A percentile compares a stretch with the other conserved stretches of the same genome.
Conservation (phyloP, 1,284 basidiomycete genomes). For the Naganishia sp. region DNA sequence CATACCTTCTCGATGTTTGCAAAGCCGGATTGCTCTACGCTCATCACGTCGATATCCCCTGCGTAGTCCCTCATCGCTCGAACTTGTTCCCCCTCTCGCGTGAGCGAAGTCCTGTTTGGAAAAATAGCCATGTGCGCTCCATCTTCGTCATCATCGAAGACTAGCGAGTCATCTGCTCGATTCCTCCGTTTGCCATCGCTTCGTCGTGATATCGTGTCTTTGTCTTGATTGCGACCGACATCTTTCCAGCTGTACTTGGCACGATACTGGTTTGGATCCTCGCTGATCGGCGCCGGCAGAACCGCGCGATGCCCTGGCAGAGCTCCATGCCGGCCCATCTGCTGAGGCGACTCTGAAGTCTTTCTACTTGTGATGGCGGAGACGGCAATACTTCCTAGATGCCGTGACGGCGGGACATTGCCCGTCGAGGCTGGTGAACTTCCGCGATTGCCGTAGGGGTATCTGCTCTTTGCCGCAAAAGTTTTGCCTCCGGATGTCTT, state of each 20-base stretch:
- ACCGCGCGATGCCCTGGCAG: background rate
- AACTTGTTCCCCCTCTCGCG: constrained; percentile 23
- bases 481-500: constrained; percentile 4
- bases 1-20: constrained; percentile 76
- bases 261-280: constrained; percentile 46
- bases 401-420: constrained; percentile 12
- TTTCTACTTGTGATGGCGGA: background rate
- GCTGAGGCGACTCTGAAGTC: background rate
- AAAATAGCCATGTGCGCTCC: background rate
- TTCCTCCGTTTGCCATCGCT: background rate
- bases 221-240: constrained; percentile 35
- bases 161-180: constrained; percentile 1
- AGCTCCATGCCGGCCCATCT: background rate
- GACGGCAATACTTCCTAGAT: constrained; percentile 13
- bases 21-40: constrained; percentile 55
- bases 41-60: constrained; percentile 40
- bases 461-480: constrained; percentile 1
- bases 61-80: constrained; percentile 64
- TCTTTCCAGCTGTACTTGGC: constrained; percentile 44
- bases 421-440: background rate
- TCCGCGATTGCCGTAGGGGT: background rate
- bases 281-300: constrained; percentile 37
- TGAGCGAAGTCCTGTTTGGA: background rate
- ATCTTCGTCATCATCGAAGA: background rate
- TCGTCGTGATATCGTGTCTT: background rate